These are phyloP conservation scores for Xylariaceae sp. DNA, from an alignment of 2,329 filamentous ascomycete genomes.

Conservation along the genomic window DNA sequence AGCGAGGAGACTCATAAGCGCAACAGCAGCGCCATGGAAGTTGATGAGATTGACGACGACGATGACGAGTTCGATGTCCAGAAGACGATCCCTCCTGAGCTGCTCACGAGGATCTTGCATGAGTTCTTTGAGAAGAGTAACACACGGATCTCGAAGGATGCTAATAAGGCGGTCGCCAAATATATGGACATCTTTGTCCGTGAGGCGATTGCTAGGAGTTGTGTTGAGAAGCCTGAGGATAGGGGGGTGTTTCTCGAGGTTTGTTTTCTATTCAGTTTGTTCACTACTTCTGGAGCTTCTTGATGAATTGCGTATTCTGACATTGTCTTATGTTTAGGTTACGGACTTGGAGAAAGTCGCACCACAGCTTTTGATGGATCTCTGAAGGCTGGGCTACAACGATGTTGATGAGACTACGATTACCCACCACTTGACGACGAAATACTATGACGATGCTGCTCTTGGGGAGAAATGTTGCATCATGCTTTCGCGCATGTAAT, in stretches of 20 bases:
- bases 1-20: constrained; percentile 9
- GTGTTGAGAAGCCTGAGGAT: constrained; percentile 56
- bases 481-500: too few species aligned
- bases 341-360: constrained; percentile 88
- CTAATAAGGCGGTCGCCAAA: constrained; percentile 72
- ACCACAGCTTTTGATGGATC: constrained; percentile 81
- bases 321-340: constrained; percentile 48
- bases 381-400: constrained; percentile 47
- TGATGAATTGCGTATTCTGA: not conserved
- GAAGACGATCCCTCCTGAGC: constrained; percentile 64
- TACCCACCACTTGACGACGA: not conserved
- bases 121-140: constrained; percentile 72
- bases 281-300: not conserved
- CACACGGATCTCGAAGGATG: constrained; percentile 73
- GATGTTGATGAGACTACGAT: not conserved
- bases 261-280: constrained; percentile 29
- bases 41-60: constrained; percentile 27
- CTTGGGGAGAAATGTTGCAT: too few species aligned
- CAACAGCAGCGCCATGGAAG: constrained; percentile 21
- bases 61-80: constrained; percentile 38
- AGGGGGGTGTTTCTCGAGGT: constrained; percentile 72
- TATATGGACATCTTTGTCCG: constrained; percentile 91
- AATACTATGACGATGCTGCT: too few species aligned
- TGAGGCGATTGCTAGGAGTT: constrained; percentile 79
- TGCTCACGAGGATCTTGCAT: constrained; percentile 75